Conservation (phyloP, 2,329 filamentous ascomycete species). For the Chalaropsis thielavioides region DNA sequence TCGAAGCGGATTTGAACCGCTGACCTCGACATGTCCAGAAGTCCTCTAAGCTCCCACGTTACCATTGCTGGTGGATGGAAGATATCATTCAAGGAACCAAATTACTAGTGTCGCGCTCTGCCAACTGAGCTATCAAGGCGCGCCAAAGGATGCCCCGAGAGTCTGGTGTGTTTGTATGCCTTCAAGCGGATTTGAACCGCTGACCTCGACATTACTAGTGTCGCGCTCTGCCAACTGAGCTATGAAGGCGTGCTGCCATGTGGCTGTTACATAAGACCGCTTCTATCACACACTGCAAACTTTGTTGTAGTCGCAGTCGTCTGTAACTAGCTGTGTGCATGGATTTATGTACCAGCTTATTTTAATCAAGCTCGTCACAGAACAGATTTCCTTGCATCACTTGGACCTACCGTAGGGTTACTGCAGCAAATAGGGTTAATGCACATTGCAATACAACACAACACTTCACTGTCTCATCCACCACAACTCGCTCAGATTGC, state of each 20-base stretch:
- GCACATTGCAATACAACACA: too few species aligned
- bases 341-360: too few species aligned
- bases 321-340: too few species aligned
- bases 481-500: too few species aligned
- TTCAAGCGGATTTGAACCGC: conserved; percentile 15
- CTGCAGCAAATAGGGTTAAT: too few species aligned
- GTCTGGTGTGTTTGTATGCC: not conserved
- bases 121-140: conserved; percentile 17
- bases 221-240: conserved; percentile 15
- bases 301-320: too few species aligned
- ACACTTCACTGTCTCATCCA: too few species aligned
- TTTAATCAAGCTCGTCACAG: too few species aligned
- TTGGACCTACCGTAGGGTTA: too few species aligned
- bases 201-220: conserved; percentile 15
- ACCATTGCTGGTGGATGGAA: not conserved
- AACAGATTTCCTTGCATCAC: too few species aligned
- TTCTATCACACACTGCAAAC: not conserved
- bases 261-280: not conserved
- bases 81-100: not conserved
- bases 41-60: not conserved
- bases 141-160: not conserved
- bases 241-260: conserved; percentile 3
- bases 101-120: conserved; percentile 17
- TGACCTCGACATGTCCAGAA: conserved; percentile 14
- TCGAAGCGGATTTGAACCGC: conserved; percentile 16